Evolutionary conservation across 345 rosid genomes (phyloP), one percentile per base, ranked within the genome.

Genomic region (Populus simonii): DNA sequence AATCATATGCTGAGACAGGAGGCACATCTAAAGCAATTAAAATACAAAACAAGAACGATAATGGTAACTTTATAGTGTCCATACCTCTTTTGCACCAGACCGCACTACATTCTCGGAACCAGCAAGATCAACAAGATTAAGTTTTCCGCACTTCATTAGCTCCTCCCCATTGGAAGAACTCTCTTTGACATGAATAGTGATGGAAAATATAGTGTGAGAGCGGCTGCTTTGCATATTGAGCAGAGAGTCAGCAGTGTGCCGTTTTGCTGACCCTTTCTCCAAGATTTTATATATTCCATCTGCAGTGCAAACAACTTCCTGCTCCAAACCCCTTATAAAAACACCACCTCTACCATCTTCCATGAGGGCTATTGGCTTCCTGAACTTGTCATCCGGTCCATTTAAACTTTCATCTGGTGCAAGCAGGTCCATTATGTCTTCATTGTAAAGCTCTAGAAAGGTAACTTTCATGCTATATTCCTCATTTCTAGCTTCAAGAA

Each of bases 301-400:
- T 17, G 99, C 99, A 74, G 98, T 87, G 68, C 90, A 83, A 72
- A 96, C 99, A 22, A 96, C 85, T 90, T 96, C 99, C 87, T 96
- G 98, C 86, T 96, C 99, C 87, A 96, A 86, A 43, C 99, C 99
- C 76, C 99, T 84, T 25, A 93, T 96, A 72, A 96, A 92, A 74
- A 96, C 99, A 76, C 96, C 97, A n/a, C 99, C 99, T 84, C 90
- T 96, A 66, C 99, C 98, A 73, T 93, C 99, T 85, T 96, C 99
- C 99, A 93, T 93, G 68, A 96, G 96, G 68, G 97, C 98, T 74
- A 96, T 88, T 15, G 99, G 92, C 73, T 92, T 96, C 82, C 93
- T 93, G 29, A 96, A 88, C 85, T 93, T 96, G 71, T 96, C 99
- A 79, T 96, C 99, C 7, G 85, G 72, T 75, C 91, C 93, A 75